Evolutionary conservation across 306 rosid species (phyloP).

Genomic region (Prosopis cineraria): DNA sequence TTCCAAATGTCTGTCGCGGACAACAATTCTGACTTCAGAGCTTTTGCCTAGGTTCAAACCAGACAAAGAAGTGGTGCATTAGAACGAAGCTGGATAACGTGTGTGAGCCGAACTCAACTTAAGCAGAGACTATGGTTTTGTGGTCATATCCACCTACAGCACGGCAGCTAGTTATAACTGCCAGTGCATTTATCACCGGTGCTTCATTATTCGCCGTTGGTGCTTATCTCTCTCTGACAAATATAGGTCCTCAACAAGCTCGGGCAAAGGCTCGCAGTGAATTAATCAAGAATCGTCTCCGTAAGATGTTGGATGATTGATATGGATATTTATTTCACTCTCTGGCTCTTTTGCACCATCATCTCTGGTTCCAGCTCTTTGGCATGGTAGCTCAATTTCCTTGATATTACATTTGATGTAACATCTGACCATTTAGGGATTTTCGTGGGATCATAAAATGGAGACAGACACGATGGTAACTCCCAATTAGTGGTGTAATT

Average conservation of each 20-base stretch:
- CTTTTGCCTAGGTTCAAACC: not conserved
- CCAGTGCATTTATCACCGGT: not conserved
- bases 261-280: constrained; percentile 24
- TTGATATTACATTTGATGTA: not conserved
- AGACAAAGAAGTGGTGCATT: not conserved
- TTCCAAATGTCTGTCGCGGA: not conserved
- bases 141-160: constrained; percentile 26
- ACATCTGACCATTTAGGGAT: not conserved
- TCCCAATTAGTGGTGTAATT: not conserved
- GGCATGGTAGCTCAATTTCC: not conserved
- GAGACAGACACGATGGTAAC: not conserved
- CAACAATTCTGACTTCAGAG: not conserved
- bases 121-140: not conserved
- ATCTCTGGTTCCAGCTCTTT: not conserved
- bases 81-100: not conserved
- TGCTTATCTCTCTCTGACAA: not conserved
- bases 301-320: constrained; percentile 13
- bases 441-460: not conserved
- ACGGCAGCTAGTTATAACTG: not conserved
- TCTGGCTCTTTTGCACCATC: not conserved
- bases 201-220: constrained; percentile 16
- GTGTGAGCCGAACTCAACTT: not conserved
- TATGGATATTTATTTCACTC: not conserved
- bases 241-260: constrained; percentile 27
- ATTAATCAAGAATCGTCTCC: constrained; percentile 8